phyloP scores from a whole-genome alignment of 1,139 yeast species.

The Hyphopichia pseudoburtonii region DNA sequence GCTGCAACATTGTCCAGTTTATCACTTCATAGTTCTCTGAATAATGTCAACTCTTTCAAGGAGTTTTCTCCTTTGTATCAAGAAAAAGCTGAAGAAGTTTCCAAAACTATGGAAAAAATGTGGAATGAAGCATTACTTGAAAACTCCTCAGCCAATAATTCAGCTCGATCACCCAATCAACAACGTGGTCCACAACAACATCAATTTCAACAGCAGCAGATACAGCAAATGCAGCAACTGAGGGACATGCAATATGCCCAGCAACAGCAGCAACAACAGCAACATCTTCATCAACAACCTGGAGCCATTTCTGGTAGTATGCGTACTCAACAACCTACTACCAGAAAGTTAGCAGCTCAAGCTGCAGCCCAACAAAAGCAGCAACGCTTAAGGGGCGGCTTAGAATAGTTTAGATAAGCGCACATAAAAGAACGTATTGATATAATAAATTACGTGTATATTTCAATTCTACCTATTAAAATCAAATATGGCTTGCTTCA shows the following conservation, averaged over 20 bases:
- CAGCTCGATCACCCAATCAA: conserved; percentile 4
- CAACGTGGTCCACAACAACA: conserved; percentile 13
- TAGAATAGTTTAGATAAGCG: too few relatives aligned
- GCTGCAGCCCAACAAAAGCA: conserved; percentile 12
- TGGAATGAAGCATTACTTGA: conserved; percentile 45
- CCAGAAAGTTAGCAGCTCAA: conserved; percentile 32
- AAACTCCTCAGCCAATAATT: conserved; percentile 5
- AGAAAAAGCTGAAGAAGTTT: conserved; percentile 33
- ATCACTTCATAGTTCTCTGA: conserved; percentile 6
- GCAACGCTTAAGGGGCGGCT: background rate
- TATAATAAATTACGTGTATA: too few relatives aligned
- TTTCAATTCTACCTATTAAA: too few relatives aligned
- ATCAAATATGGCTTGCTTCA: too few relatives aligned
- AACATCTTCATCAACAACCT: background rate
- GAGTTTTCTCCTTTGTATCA: conserved; percentile 35
- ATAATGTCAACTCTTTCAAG: conserved; percentile 31
- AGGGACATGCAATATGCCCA: conserved; percentile 6
- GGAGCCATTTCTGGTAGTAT: background rate
- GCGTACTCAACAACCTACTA: conserved; percentile 30
- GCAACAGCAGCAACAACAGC: conserved; percentile 4
- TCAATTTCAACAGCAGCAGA: conserved; percentile 8
- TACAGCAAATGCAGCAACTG: conserved; percentile 4
- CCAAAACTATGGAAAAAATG: conserved; percentile 25
- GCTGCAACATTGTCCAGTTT: conserved; percentile 5
- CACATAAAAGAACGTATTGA: too few relatives aligned